Evolutionary conservation across 2,329 filamentous ascomycete genomes (phyloP).

Genomic region (Fusarium sp.): DNA sequence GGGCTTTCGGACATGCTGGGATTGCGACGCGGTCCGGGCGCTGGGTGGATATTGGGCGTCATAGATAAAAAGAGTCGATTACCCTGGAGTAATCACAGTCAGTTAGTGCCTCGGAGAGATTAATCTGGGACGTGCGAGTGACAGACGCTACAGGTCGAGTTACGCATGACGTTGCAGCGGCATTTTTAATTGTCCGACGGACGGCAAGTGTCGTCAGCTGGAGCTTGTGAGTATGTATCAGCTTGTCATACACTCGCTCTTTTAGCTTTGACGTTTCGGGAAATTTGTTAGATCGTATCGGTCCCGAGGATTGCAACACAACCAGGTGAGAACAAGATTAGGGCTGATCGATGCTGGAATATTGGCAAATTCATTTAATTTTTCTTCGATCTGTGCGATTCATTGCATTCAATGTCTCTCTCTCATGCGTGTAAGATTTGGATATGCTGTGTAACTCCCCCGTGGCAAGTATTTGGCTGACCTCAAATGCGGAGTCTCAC

Average conservation of each 20-base stretch:
- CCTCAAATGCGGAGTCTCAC: background rate
- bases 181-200: constrained; percentile 1
- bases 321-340: rapidly evolving
- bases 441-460: background rate
- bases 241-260: background rate
- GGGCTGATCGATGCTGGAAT: background rate
- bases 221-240: background rate
- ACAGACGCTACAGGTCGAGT: background rate
- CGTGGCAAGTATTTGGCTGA: background rate
- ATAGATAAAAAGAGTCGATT: background rate
- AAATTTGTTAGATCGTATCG: background rate
- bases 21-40: constrained; percentile 8
- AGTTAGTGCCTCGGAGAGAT: background rate
- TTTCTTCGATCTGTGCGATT: background rate
- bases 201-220: background rate
- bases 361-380: background rate
- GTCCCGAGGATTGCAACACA: background rate
- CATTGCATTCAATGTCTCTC: background rate
- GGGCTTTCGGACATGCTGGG: constrained; percentile 28
- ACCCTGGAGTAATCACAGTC: background rate
- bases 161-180: constrained; percentile 8
- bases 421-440: background rate
- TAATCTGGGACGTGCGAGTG: background rate
- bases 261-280: background rate
- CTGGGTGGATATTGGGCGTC: constrained; percentile 16